These are phyloP conservation scores for Pyricularia grisea DNA, from an alignment of 2,329 filamentous ascomycete genomes.

Conservation along the genomic window DNA sequence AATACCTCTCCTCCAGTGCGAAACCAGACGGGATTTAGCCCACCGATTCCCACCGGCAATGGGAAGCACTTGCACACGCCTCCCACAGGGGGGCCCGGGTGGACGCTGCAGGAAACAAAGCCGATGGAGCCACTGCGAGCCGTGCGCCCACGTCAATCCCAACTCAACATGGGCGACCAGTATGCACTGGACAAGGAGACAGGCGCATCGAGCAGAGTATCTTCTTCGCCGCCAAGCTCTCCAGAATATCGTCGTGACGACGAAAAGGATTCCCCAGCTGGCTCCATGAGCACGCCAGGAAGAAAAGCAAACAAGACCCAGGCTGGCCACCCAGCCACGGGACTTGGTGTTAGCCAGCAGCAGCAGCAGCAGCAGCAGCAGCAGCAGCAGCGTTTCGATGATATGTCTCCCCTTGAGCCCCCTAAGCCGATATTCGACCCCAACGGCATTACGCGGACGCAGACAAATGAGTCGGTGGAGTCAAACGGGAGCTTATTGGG, in stretches of 20 bases:
- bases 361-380: slow-evolving; percentile 13
- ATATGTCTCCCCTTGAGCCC: slow-evolving; percentile 3
- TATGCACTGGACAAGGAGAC: slow-evolving; percentile 44
- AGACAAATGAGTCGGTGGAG: slow-evolving; percentile 8
- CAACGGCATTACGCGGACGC: not conserved
- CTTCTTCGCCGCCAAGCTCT: not conserved
- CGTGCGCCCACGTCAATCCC: slow-evolving; percentile 24
- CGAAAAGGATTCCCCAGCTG: not conserved
- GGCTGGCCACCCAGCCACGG: not conserved
- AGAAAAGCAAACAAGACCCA: not conserved
- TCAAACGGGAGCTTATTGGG: not conserved
- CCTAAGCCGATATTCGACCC: slow-evolving; percentile 2
- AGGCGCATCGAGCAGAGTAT: slow-evolving; percentile 17
- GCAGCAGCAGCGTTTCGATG: not conserved
- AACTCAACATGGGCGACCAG: slow-evolving; percentile 16
- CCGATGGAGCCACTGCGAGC: slow-evolving; percentile 37
- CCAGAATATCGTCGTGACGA: not conserved
- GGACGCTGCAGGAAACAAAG: slow-evolving; percentile 47
- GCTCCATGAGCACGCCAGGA: not conserved
- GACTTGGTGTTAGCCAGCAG: slow-evolving; percentile 9
- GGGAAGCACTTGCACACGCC: slow-evolving; percentile 30
- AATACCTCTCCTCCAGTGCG: slow-evolving; percentile 13
- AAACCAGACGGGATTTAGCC: not conserved
- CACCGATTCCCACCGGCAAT: slow-evolving; percentile 6
- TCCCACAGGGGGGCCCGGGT: slow-evolving; percentile 33